Evolutionary conservation across 768 basidiomycete species (phyloP).

Genomic region (Macrolepiota fuliginosa): DNA sequence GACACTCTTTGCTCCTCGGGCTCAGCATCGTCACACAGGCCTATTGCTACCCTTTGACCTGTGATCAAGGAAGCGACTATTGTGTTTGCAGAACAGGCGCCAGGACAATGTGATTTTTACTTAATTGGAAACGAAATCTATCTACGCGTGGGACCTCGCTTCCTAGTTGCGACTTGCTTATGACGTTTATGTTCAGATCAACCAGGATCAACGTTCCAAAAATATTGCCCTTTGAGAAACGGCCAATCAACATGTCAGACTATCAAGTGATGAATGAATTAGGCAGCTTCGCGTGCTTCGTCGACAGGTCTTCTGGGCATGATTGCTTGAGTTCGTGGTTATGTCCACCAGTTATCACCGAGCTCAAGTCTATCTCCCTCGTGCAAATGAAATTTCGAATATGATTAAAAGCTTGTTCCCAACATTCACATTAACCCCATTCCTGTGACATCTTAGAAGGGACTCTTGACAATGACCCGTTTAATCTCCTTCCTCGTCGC

Average conservation of each 20-base stretch:
- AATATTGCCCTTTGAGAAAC: too few relatives aligned
- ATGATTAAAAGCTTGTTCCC: background rate
- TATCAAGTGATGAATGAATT: too few relatives aligned
- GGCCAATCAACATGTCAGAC: too few relatives aligned
- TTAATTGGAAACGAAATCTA: background rate
- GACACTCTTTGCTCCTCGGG: too few relatives aligned
- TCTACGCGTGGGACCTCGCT: background rate
- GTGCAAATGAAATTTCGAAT: background rate
- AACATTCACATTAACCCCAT: background rate
- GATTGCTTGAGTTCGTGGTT: background rate
- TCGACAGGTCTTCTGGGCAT: background rate
- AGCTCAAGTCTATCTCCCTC: background rate
- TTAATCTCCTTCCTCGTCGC: slow-evolving; percentile 2
- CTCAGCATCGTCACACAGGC: too few relatives aligned
- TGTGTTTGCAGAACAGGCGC: background rate
- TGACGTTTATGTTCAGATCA: background rate
- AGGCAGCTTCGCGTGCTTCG: too few relatives aligned
- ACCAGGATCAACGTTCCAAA: background rate
- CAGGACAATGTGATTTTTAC: background rate
- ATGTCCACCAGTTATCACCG: background rate
- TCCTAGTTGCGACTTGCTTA: background rate
- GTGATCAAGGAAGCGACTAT: background rate
- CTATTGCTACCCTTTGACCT: too few relatives aligned
- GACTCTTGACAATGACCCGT: background rate
- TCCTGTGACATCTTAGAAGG: background rate